Evolutionary conservation across 2,329 filamentous ascomycete genomes (phyloP).

Genomic region (Aciculosporium take): DNA sequence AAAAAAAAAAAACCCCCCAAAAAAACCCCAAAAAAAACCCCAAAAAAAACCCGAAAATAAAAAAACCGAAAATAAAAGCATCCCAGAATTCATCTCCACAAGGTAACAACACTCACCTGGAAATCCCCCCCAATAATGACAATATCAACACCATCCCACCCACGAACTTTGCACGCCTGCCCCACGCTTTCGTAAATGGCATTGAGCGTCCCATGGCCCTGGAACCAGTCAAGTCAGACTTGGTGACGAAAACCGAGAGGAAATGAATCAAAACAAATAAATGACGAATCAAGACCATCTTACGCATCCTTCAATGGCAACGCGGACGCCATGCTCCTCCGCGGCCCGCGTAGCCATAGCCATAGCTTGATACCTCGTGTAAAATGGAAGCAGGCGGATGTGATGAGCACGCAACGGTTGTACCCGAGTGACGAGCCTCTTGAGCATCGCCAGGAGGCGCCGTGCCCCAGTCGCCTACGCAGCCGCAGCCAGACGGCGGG

Average conservation of each 20-base stretch:
- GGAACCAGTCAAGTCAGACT: slow-evolving; percentile 10
- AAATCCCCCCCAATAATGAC: slow-evolving; percentile 96
- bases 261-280: too few relatives aligned
- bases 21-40: too few relatives aligned
- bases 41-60: too few relatives aligned
- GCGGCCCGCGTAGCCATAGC: slow-evolving; percentile 17
- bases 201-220: slow-evolving; percentile 86
- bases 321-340: slow-evolving; percentile 41
- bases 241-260: too few relatives aligned
- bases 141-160: slow-evolving; percentile 73
- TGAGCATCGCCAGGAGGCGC: too few relatives aligned
- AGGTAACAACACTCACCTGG: slow-evolving; percentile 39
- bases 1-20: too few relatives aligned
- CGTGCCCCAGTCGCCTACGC: too few relatives aligned
- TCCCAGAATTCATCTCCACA: too few relatives aligned
- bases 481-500: too few relatives aligned
- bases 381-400: not conserved
- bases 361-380: slow-evolving; percentile 10
- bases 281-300: too few relatives aligned
- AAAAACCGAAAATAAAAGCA: too few relatives aligned
- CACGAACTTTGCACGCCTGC: slow-evolving; percentile 51
- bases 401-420: not conserved
- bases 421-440: too few relatives aligned
- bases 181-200: slow-evolving; percentile 76
- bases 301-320: slow-evolving; percentile 82